phyloP scores from a whole-genome alignment of 2,329 filamentous ascomycete genomes.

The Paramyrothecium roridum region DNA sequence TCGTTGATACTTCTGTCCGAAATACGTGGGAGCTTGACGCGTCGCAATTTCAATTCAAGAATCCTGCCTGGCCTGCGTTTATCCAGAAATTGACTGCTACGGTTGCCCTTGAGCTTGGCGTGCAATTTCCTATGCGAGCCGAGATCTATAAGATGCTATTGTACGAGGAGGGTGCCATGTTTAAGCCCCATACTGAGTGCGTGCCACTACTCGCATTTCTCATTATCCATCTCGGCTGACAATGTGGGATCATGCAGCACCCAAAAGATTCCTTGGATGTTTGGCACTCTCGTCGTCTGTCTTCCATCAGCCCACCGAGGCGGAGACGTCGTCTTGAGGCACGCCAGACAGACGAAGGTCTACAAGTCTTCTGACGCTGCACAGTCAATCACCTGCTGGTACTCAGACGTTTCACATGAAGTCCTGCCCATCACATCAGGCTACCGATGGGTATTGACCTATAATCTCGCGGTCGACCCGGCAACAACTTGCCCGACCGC shows the following conservation, averaged over 20 bases:
- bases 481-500: conserved; percentile 15
- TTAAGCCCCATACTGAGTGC: conserved; percentile 41
- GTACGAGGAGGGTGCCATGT: conserved; percentile 47
- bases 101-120: conserved; percentile 26
- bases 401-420: conserved; percentile 50
- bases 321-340: conserved; percentile 38
- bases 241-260: conserved; percentile 20
- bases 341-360: conserved; percentile 26
- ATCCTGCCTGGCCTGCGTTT: conserved; percentile 24
- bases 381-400: conserved; percentile 33
- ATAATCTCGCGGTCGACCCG: conserved; percentile 38
- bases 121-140: conserved; percentile 23
- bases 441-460: conserved; percentile 48
- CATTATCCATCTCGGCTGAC: background rate
- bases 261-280: conserved; percentile 44
- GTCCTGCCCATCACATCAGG: conserved; percentile 42
- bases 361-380: conserved; percentile 23
- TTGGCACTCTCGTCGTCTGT: conserved; percentile 46
- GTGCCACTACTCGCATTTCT: background rate
- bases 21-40: conserved; percentile 42
- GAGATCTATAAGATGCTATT: conserved; percentile 45
- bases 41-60: conserved; percentile 31
- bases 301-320: conserved; percentile 45
- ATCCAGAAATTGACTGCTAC: conserved; percentile 16
- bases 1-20: conserved; percentile 34